Evolutionary conservation across 1,284 basidiomycete genomes (phyloP).

Genomic region (Puccinia hordei): DNA sequence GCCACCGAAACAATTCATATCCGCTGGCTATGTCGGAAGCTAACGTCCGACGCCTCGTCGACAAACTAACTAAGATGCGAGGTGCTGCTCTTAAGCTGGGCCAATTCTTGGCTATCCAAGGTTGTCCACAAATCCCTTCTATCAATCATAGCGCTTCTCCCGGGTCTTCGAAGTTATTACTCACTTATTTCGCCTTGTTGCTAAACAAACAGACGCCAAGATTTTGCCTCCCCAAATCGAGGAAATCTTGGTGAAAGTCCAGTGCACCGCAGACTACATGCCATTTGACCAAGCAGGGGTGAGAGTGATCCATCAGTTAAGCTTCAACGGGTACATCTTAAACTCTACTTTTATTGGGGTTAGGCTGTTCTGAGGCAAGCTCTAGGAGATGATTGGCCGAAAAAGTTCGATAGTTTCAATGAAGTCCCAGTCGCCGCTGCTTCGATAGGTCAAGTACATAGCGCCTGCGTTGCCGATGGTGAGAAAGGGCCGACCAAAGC

Average conservation of each 20-base stretch:
- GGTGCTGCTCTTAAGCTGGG: slow-evolving; percentile 95
- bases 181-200: background rate
- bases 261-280: slow-evolving; percentile 97
- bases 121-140: background rate
- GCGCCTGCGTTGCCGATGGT: slow-evolving; percentile 64
- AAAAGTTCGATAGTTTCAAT: slow-evolving; percentile 75
- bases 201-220: slow-evolving; percentile 66
- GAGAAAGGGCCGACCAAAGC: slow-evolving; percentile 65
- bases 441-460: slow-evolving; percentile 92
- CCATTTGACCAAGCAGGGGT: slow-evolving; percentile 91
- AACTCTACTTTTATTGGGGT: background rate
- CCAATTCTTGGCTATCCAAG: slow-evolving; percentile 97
- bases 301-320: background rate
- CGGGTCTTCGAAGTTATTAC: too few species aligned
- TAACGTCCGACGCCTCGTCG: slow-evolving; percentile 85
- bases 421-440: slow-evolving; percentile 91
- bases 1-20: background rate
- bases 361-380: slow-evolving; percentile 69
- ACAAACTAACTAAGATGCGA: slow-evolving; percentile 89
- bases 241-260: slow-evolving; percentile 82
- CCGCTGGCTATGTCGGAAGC: slow-evolving; percentile 75
- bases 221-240: slow-evolving; percentile 85
- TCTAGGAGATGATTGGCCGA: slow-evolving; percentile 75
- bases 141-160: background rate
- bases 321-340: background rate